Base-by-base conservation (phyloP, 129 eudicot genomes). In the Tagetes patula region DNA sequence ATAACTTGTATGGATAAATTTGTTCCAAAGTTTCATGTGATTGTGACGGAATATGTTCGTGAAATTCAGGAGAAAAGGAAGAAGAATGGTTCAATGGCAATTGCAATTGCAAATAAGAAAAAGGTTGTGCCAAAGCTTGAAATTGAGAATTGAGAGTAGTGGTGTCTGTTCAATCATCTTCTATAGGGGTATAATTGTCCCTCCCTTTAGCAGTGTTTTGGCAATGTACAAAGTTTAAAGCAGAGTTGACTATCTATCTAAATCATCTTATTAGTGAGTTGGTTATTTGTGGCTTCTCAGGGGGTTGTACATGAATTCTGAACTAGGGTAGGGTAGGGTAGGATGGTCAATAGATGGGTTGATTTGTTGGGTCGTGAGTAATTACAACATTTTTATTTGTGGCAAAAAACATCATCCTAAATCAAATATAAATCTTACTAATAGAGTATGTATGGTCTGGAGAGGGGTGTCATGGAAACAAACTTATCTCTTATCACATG, bases 11-110 rank as follows among this genome's bases (percentile, higher is more conserved):
- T 85, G 52, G 64, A 73, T 32, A 83, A 67, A 38, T 56, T 78
- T 71, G 80, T 78, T 60, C 91, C 88, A 8, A 86, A 86, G 61
- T 63, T 86, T 42, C 86, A 86, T 81, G 84, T 83, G 39, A 33
- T 86, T 2, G 76, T 86, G 48, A 72, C 86, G 3, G 88, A 86
- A 71, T 86, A 80, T 76, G 86, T 86, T 43, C 75, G 82, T n/a
- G 77, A 81, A 70, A 86, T 86, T 48, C 85, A 86, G 67, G 73
- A 71, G 39, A 83, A 69, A 66, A 78, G 91, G 80, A 83, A 62
- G 73, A 79, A 70, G 73, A 79, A 73, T 46, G 73, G 76, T 59
- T 70, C 55, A 62, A 75, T 70, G 73, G 67, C 65, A 55, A 71
- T 47, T 48, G 45, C 55, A 62, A 75, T 70, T 70, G 67, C 65